Conservation (phyloP, 2,329 filamentous ascomycete species). For the Monosporascus sp. region DNA sequence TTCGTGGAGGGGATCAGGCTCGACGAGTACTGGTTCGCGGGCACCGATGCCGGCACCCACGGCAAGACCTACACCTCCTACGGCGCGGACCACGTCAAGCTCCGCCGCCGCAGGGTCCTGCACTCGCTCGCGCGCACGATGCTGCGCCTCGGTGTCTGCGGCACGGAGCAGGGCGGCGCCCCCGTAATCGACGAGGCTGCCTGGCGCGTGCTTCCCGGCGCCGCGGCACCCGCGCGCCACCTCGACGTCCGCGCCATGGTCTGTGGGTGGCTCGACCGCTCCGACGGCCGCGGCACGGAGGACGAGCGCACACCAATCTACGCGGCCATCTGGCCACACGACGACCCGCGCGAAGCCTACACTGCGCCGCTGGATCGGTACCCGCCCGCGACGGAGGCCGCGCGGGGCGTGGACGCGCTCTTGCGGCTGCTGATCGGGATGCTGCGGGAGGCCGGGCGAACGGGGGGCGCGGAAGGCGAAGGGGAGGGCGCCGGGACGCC, state of each 20-base stretch:
- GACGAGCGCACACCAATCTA: slow-evolving; percentile 11
- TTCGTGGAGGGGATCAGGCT: slow-evolving; percentile 13
- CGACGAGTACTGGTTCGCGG: slow-evolving; percentile 19
- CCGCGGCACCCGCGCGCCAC: slow-evolving; percentile 8
- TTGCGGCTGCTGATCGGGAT: slow-evolving; percentile 13
- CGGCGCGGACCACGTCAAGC: not conserved
- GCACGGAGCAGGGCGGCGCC: slow-evolving; percentile 15
- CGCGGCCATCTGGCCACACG: slow-evolving; percentile 9
- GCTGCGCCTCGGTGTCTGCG: slow-evolving; percentile 14
- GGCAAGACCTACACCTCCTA: not conserved
- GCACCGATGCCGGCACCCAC: not conserved
- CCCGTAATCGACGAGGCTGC: slow-evolving; percentile 12
- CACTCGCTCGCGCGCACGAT: slow-evolving; percentile 12
- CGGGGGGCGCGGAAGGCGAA: not conserved
- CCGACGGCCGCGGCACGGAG: slow-evolving; percentile 4
- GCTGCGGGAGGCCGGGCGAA: slow-evolving; percentile 13
- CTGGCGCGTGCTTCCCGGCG: slow-evolving; percentile 1
- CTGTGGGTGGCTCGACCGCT: slow-evolving; percentile 12
- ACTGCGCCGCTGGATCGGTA: slow-evolving; percentile 13
- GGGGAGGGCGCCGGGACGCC: not conserved
- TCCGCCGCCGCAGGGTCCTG: slow-evolving; percentile 9
- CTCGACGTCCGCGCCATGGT: slow-evolving; percentile 19
- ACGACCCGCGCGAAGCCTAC: slow-evolving; percentile 8
- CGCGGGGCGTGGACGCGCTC: slow-evolving; percentile 12
- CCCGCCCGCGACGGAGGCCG: slow-evolving; percentile 6